Base-by-base conservation (phyloP, 2,329 filamentous ascomycete genomes). In the Neofusicoccum sp. region DNA sequence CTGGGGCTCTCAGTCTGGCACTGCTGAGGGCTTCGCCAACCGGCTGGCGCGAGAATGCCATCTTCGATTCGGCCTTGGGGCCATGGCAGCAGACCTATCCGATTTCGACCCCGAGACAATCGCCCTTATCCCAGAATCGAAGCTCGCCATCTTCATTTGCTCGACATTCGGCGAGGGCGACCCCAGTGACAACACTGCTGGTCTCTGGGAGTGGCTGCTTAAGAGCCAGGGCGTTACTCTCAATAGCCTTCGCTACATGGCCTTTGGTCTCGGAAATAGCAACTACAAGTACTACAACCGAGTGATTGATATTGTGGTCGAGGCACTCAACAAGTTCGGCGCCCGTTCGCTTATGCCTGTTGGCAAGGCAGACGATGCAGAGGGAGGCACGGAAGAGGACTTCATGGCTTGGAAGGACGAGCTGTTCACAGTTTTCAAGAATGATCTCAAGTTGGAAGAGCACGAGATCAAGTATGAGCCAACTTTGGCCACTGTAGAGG, bases 1-100 rank as follows among this genome's bases (percentile, higher is more conserved):
- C 69, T 81, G 76, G 76, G 78, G 78, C n/a, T 80, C 78, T 1
- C 79, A 81, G 62, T 79, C 78, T 3, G 78, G 79, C 7, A 80
- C 78, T 0, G 76, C 78, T 0, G 78, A 80, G 63, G 70, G 72
- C 8, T 73, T 80, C 54, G 78, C 78, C 6, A 72, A 73, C 53
- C 70, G 72, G 4, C 67, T 81, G 0, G 72, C 72, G 3, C 70
- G 74, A 48, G 79, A 81, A 51, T 72, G 72, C 45, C 67, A 70
- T 16, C 68, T 70, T 31, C 70, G 73, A 16, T 79, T 79, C 49
- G 75, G 77, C 4, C 68, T 79, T 11, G 69, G 75, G 44, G 67
- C 71, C 6, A 63, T 81, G 28, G 71, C 71, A 0, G 79, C 77
- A 5, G 79, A 82, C 60, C 68, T 81, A 2, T 78, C 75, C 5